Percentiles rank a stretch among this genome's conserved stretches.
Conservation (phyloP, 495 filamentous ascomycete species). For the Podospora sp. region DNA sequence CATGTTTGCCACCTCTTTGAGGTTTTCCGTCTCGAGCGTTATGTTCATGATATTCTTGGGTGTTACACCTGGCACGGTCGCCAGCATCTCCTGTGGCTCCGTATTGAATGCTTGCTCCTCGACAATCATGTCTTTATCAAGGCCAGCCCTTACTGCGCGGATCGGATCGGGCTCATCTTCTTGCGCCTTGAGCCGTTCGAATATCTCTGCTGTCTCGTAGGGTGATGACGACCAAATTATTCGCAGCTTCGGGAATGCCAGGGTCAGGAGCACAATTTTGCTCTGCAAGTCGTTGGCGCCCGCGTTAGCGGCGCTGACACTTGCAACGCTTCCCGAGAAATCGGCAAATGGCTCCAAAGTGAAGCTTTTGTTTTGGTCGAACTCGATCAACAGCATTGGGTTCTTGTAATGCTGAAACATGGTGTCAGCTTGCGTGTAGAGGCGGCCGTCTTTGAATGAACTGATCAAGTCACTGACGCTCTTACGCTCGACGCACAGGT, state of each 20-base stretch:
- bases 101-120: slow-evolving; percentile 63
- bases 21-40: slow-evolving; percentile 70
- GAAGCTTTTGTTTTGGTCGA: slow-evolving; percentile 96
- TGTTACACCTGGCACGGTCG: slow-evolving; percentile 83
- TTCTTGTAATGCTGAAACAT: slow-evolving; percentile 92
- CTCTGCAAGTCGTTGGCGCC: slow-evolving; percentile 76
- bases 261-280: slow-evolving; percentile 87
- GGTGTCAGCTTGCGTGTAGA: slow-evolving; percentile 89
- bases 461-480: slow-evolving; percentile 86
- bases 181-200: slow-evolving; percentile 86
- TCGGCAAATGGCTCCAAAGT: slow-evolving; percentile 92
- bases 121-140: slow-evolving; percentile 61
- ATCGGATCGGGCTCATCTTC: slow-evolving; percentile 89
- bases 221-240: slow-evolving; percentile 93
- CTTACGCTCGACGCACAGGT: slow-evolving; percentile 93
- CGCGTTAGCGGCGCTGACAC: slow-evolving; percentile 54
- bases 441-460: slow-evolving; percentile 86
- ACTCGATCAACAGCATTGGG: slow-evolving; percentile 94
- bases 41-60: slow-evolving; percentile 71
- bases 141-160: slow-evolving; percentile 77
- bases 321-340: slow-evolving; percentile 66
- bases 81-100: slow-evolving; percentile 81
- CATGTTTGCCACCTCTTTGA: slow-evolving; percentile 88
- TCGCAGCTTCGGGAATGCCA: slow-evolving; percentile 85
- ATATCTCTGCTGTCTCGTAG: slow-evolving; percentile 97